phyloP scores from a whole-genome alignment of 139 green algal genomes.

The Monoraphidium neglectum region DNA sequence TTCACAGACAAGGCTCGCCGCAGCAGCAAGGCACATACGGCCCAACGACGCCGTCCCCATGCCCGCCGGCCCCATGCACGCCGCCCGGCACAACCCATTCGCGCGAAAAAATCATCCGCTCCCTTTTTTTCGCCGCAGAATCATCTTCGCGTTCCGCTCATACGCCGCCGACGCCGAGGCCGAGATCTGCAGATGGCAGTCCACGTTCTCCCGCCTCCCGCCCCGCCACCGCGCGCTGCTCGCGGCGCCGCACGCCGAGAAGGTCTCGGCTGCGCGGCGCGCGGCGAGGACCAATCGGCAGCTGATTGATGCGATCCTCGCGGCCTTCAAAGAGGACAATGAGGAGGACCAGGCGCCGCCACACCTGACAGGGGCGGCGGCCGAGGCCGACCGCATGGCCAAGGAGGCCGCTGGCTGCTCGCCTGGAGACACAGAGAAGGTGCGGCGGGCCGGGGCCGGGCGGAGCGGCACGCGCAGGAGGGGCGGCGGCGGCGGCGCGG shows the following conservation, averaged over 20 bases:
- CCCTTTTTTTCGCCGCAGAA: conserved; percentile 37
- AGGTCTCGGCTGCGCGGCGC: conserved; percentile 42
- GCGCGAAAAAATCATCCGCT: neutral
- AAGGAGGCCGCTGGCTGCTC: neutral
- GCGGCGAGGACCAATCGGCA: conserved; percentile 64
- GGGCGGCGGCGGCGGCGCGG: neutral
- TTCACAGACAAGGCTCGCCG: neutral
- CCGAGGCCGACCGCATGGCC: neutral
- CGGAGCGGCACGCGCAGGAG: neutral
- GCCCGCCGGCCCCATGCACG: no score
- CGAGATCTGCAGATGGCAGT: conserved; percentile 79
- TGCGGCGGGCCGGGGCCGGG: neutral
- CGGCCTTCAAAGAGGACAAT: conserved; percentile 27
- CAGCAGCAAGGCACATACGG: neutral
- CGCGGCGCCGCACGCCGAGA: conserved; percentile 34
- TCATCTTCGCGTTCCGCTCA: conserved; percentile 67
- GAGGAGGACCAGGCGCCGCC: neutral
- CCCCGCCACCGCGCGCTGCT: conserved; percentile 52
- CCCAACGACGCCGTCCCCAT: no score
- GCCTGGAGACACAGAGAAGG: conserved; percentile 29
- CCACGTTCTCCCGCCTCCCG: conserved; percentile 59
- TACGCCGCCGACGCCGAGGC: conserved; percentile 58
- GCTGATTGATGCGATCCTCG: conserved; percentile 64
- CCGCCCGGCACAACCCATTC: neutral
- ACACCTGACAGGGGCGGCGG: neutral